Evolutionary conservation across 2,329 filamentous ascomycete genomes (phyloP), one percentile per base, ranked within the genome.

Genomic region (Colletotrichum endophyticum): DNA sequence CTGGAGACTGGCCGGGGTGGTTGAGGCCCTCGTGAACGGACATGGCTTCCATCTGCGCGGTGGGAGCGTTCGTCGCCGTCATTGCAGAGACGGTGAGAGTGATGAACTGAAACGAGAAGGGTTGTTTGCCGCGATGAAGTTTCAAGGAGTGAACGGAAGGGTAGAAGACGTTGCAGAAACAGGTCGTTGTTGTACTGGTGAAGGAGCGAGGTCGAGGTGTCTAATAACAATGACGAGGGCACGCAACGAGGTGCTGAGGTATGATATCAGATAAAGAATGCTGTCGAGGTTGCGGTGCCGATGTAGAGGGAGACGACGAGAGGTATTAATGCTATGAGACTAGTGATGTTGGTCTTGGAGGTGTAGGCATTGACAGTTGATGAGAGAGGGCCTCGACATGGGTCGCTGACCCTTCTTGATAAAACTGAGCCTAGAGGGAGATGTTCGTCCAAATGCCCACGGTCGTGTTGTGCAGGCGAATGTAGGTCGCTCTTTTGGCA

Each of bases 381-480:
- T 59, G 8, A 68, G 22, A 73, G 16, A 59, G 32, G 49, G 25
- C 61, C 59, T 76, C 56, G 61, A 72, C 73, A 78, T 63, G 76
- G 73, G 73, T 63, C 28, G 25, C 19, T 15, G 49, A 53, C 44
- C 57, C 64, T 64, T 53, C 49, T 76, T 78, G 73, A 76, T 78
- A 67, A 76, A 77, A 66, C 49, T 30, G 32, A 61, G 44, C 44
- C 44, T 53, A n/a, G 44, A 22, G 44, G 44, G 68, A 44, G 57
- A 57, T 27, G 34, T 28, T 59, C 66, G 36, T 66, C 27, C 32
- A 59, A 44, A 73, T 57, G 64, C 32, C 63, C 70, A 76, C 30
- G 73, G 56, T 68, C 34, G 36, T 27, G 64, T 77, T 25, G 73
- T 11, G 59, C 73, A 76, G 70, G 57, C 69, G 36, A 27, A 66